Evolutionary conservation across 345 rosid genomes (phyloP).

Genomic region (Euphorbia lathyris): DNA sequence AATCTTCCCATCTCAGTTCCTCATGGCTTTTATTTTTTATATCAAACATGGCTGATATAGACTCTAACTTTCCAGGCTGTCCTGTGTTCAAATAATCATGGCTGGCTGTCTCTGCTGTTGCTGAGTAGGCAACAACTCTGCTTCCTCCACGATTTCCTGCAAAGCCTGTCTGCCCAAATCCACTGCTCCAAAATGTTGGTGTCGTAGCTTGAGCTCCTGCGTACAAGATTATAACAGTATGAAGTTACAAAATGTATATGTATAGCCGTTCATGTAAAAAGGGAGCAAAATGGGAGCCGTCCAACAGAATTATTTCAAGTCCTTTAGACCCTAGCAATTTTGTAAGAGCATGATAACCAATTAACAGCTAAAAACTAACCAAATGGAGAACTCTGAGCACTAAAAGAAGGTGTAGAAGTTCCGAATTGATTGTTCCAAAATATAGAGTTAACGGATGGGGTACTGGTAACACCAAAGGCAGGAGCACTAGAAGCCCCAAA

Average conservation of each 20-base stretch:
- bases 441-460: slow-evolving; percentile 46
- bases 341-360: background rate
- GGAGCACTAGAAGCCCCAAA: slow-evolving; percentile 42
- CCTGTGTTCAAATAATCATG: too few species aligned
- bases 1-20: slow-evolving; percentile 96
- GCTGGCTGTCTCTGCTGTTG: slow-evolving; percentile 60
- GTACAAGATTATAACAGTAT: background rate
- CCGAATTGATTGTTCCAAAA: slow-evolving; percentile 79
- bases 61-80: slow-evolving; percentile 71
- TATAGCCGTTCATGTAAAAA: background rate
- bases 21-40: slow-evolving; percentile 75
- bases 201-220: slow-evolving; percentile 66
- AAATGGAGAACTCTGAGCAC: slow-evolving; percentile 66
- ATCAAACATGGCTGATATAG: slow-evolving; percentile 85
- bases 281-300: background rate
- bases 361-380: slow-evolving; percentile 36
- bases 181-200: slow-evolving; percentile 54
- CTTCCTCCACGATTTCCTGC: slow-evolving; percentile 80
- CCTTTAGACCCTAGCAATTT: background rate
- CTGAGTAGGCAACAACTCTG: slow-evolving; percentile 57
- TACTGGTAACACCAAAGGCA: slow-evolving; percentile 28
- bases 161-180: slow-evolving; percentile 67
- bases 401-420: slow-evolving; percentile 52
- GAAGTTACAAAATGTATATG: background rate
- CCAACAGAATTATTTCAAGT: background rate